A percentile compares a stretch with the other conserved stretches of the same genome.
These are phyloP conservation scores for Solanum sitiens DNA, from an alignment of 257 asterid species.

Conservation along the genomic window DNA sequence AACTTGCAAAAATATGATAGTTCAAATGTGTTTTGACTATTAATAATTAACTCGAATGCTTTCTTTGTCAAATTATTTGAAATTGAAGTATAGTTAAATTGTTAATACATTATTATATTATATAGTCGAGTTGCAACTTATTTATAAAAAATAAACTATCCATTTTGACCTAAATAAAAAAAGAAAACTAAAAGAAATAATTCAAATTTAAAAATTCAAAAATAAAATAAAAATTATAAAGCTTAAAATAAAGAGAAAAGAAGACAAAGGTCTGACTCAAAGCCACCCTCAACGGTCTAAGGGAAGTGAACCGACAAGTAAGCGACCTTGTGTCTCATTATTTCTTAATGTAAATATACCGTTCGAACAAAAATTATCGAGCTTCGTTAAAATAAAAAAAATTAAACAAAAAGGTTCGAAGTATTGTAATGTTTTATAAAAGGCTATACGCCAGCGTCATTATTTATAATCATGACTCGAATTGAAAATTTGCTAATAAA, in stretches of 20 bases:
- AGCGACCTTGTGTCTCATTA: not conserved
- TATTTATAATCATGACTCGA: too few species aligned
- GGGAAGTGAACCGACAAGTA: not conserved
- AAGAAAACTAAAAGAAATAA: not conserved
- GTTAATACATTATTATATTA: not conserved
- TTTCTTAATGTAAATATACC: not conserved
- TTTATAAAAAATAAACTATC: too few species aligned
- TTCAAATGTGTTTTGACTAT: not conserved
- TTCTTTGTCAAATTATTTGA: not conserved
- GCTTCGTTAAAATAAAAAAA: not conserved
- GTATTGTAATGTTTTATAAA: too few species aligned
- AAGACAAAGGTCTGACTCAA: not conserved
- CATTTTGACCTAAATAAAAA: not conserved
- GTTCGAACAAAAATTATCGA: not conserved
- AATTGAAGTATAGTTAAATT: too few species aligned
- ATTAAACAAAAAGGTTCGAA: accelerated
- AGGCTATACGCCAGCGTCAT: not conserved
- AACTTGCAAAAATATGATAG: not conserved
- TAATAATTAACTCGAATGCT: too few species aligned
- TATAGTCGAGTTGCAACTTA: not conserved
- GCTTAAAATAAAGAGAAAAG: not conserved
- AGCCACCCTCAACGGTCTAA: not conserved
- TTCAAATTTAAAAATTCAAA: not conserved
- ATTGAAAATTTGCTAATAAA: too few species aligned
- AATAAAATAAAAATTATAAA: not conserved